Evolutionary conservation across 1,139 yeast species (phyloP).

Genomic region (Hansenula lynferdii): DNA sequence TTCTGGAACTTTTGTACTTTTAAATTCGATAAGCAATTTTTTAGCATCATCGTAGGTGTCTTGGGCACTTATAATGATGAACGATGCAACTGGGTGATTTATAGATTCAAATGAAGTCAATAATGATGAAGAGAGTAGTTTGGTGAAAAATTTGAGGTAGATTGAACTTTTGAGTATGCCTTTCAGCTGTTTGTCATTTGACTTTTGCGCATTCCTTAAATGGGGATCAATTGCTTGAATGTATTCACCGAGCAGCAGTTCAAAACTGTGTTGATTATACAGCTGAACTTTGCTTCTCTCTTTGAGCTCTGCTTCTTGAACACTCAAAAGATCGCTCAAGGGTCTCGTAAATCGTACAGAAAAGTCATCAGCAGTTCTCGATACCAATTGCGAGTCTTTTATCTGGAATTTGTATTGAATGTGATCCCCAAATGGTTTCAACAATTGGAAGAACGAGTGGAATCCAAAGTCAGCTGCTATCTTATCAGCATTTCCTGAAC

Average conservation of each 20-base stretch:
- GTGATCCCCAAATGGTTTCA: slow-evolving; percentile 37
- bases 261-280: slow-evolving; percentile 28
- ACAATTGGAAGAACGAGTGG: slow-evolving; percentile 31
- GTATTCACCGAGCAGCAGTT: slow-evolving; percentile 27
- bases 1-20: slow-evolving; percentile 43
- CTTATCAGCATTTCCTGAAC: slow-evolving; percentile 47
- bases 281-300: slow-evolving; percentile 23
- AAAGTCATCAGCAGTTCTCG: slow-evolving; percentile 22
- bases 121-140: slow-evolving; percentile 55
- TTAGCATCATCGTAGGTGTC: slow-evolving; percentile 45
- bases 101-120: slow-evolving; percentile 83
- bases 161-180: slow-evolving; percentile 36
- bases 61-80: slow-evolving; percentile 46
- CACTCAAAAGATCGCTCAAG: slow-evolving; percentile 30
- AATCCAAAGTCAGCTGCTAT: slow-evolving; percentile 35
- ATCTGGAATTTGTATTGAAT: slow-evolving; percentile 35
- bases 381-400: slow-evolving; percentile 30
- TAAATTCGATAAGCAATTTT: slow-evolving; percentile 45
- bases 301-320: slow-evolving; percentile 18
- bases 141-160: slow-evolving; percentile 57
- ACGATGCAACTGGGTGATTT: slow-evolving; percentile 81
- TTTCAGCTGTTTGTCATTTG: slow-evolving; percentile 18
- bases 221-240: slow-evolving; percentile 28
- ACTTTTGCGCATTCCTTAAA: slow-evolving; percentile 24
- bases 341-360: slow-evolving; percentile 44